A percentile compares a stretch with the other conserved stretches of the same genome.
These are phyloP conservation scores for Canna indica DNA, from an alignment of 176 grass and related monocot genomes.

Conservation along the genomic window DNA sequence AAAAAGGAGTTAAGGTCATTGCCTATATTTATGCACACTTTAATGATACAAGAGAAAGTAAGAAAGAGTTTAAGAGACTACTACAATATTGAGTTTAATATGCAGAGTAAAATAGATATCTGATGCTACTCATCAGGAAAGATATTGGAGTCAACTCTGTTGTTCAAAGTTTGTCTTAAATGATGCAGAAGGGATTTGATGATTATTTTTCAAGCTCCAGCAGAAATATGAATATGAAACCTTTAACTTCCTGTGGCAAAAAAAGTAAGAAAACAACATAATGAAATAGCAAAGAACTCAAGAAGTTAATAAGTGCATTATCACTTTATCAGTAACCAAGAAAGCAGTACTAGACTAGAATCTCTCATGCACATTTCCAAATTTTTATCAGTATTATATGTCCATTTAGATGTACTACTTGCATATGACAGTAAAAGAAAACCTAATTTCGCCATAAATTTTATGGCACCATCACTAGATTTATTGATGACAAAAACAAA, in stretches of 20 bases:
- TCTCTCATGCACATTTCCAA: background rate
- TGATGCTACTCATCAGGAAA: background rate
- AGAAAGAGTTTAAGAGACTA: background rate
- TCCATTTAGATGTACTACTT: background rate
- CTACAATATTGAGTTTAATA: background rate
- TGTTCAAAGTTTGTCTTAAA: background rate
- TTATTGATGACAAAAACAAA: background rate
- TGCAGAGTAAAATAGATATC: background rate
- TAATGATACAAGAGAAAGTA: background rate
- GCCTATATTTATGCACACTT: no score
- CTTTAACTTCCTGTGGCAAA: background rate
- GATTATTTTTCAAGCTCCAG: background rate
- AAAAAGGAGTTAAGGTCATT: no score
- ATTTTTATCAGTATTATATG: background rate
- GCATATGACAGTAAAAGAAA: background rate
- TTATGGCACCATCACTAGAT: background rate
- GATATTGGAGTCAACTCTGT: background rate
- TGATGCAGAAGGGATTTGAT: background rate
- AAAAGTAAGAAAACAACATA: background rate
- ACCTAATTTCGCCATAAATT: background rate
- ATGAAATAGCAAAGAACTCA: background rate
- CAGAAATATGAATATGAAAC: background rate
- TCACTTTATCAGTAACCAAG: background rate
- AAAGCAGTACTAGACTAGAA: background rate
- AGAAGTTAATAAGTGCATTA: background rate